Evolutionary conservation across 441 rosid genomes (phyloP), one percentile per base, ranked within the genome.

Genomic region (Erysimum cheiri): DNA sequence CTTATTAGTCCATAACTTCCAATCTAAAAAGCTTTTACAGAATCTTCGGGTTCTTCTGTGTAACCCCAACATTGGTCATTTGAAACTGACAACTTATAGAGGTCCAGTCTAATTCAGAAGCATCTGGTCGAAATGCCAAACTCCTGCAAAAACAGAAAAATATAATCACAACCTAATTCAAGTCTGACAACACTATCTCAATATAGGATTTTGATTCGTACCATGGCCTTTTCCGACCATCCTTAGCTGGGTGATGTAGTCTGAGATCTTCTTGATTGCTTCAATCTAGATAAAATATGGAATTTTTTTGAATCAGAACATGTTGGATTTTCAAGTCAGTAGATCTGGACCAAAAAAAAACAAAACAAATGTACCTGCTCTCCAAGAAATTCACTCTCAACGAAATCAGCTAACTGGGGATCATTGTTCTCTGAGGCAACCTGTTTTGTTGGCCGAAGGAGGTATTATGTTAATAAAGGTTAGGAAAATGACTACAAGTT

Each of bases 101-200:
- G 62, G 17, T 48, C 60, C 68, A 64, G 52, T 46, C 64, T 71
- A 29, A 17, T 71, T 22, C 44, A 88, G 91, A 31, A 88, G 91
- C 80, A 70, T 82, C 77, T 86, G 94, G 77, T 88, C 89, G 40
- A 88, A 88, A 74, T 88, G 91, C 94, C 94, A 88, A 12, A 80
- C 88, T 14, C 94, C 94, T 88, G 78, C 75, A 66, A 59, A 52
- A 44, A 64, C 52, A 70, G 24, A 49, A 14, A 29, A 59, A 41
- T 3, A 15, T 19, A 17, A 41, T 8, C 12, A n/a, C 35, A 46
- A 49, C 22, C 1, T 1, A 22, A 29, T 6, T 11, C n/a, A 37
- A 39, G 31, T 60, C 36, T 47, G 19, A 35, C 3, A 55, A 55
- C 19, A 44, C 6, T 63, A 41, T 66, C 12, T 29, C 17, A 50